Evolutionary conservation across 2,329 filamentous ascomycete genomes (phyloP).

Genomic region (Cladosporium sp.): DNA sequence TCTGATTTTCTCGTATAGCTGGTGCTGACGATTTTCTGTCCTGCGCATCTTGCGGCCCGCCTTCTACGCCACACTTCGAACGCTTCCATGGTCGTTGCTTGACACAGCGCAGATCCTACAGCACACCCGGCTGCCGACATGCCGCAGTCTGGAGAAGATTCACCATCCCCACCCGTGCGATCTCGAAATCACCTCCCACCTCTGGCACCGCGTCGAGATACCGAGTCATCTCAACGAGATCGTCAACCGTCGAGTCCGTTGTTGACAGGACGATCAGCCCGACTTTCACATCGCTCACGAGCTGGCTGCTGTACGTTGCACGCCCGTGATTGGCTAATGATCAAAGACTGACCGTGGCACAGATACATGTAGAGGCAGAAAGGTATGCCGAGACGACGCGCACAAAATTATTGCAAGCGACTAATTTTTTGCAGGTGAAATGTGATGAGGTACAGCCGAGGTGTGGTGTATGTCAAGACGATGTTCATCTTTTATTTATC

Average conservation of each 20-base stretch:
- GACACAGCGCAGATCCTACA: slow-evolving; percentile 8
- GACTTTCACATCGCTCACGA: slow-evolving; percentile 50
- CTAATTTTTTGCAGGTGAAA: slow-evolving; percentile 42
- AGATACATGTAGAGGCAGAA: slow-evolving; percentile 34
- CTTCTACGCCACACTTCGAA: not conserved
- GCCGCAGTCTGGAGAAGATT: slow-evolving; percentile 17
- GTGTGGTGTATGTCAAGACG: slow-evolving; percentile 44
- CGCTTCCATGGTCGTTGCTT: slow-evolving; percentile 2
- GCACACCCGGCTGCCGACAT: slow-evolving; percentile 13
- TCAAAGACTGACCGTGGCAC: not conserved
- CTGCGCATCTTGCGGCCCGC: not conserved
- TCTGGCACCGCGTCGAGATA: slow-evolving; percentile 25
- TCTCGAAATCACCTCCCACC: slow-evolving; percentile 31
- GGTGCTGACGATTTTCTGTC: not conserved
- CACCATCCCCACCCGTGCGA: slow-evolving; percentile 14
- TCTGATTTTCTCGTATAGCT: not conserved
- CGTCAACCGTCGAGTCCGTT: slow-evolving; percentile 26
- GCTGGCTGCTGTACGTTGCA: slow-evolving; percentile 50
- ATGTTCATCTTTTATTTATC: not conserved
- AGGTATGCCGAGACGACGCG: slow-evolving; percentile 22
- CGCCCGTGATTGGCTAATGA: not conserved
- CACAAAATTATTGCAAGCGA: not conserved
- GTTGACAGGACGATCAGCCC: slow-evolving; percentile 27
- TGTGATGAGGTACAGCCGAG: slow-evolving; percentile 53
- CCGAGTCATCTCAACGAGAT: not conserved